These are phyloP conservation scores for Sphagnum magellanicum DNA, from an alignment of 228 moss, liverwort and hornwort species.

Conservation along the genomic window DNA sequence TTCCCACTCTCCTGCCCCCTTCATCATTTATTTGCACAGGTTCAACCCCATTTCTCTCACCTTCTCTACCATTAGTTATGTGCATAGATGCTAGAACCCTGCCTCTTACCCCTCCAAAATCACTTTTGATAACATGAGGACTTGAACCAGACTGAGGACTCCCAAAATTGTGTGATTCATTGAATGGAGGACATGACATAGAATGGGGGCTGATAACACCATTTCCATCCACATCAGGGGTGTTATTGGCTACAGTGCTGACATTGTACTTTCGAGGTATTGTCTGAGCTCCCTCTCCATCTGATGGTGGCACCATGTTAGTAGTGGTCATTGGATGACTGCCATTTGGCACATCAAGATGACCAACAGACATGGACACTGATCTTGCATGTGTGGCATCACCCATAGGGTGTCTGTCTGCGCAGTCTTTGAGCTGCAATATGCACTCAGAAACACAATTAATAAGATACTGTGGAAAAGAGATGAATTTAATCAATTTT, in stretches of 20 bases:
- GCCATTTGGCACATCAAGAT: conserved; percentile 71
- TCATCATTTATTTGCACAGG: conserved; percentile 46
- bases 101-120: conserved; percentile 30
- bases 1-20: conserved; percentile 23
- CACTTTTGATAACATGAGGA: conserved; percentile 27
- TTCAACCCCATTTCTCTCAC: conserved; percentile 49
- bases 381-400: conserved; percentile 60
- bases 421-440: conserved; percentile 94
- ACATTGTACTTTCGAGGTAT: conserved; percentile 44
- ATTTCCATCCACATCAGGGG: conserved; percentile 54
- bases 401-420: conserved; percentile 87
- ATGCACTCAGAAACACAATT: neutral
- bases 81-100: conserved; percentile 29
- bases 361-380: conserved; percentile 46
- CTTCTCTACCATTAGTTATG: conserved; percentile 35
- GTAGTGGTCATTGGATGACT: conserved; percentile 46
- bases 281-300: conserved; percentile 40
- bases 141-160: conserved; percentile 29
- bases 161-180: conserved; percentile 18
- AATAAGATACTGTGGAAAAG: neutral
- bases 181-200: conserved; percentile 27
- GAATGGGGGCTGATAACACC: conserved; percentile 59
- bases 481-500: no score
- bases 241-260: conserved; percentile 37
- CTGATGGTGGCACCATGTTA: conserved; percentile 29